Percentiles rank a stretch among this genome's conserved stretches.
phyloP scores from a whole-genome alignment of 257 asterid species.

The Euphrasia confusa region DNA sequence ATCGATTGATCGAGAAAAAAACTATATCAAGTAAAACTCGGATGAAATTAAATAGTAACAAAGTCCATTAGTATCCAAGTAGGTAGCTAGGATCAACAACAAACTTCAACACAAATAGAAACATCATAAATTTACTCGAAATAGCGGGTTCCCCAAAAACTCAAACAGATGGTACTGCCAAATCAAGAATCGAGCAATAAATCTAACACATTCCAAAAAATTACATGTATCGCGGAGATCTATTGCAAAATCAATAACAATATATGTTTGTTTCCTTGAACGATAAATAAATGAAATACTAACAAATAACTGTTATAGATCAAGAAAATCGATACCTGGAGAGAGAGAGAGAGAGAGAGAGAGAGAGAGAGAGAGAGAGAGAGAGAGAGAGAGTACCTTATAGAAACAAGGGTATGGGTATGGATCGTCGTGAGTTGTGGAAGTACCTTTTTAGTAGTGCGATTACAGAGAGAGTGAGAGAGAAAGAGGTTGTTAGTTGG shows the following conservation, averaged over 20 bases:
- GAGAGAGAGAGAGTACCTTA: not conserved
- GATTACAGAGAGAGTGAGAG: not conserved
- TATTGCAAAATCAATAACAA: not conserved
- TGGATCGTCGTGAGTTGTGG: not conserved
- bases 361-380: not conserved
- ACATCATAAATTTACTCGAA: not conserved
- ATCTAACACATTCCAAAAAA: not conserved
- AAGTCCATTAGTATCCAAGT: not conserved
- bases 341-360: slow-evolving; percentile 3
- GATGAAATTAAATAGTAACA: not conserved
- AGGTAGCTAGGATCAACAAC: not conserved
- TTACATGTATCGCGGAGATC: not conserved
- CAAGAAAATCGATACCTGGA: slow-evolving; percentile 25
- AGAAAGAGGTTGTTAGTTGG: not conserved
- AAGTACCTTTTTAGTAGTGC: not conserved
- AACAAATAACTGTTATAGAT: slow-evolving; percentile 14
- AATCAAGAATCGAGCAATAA: not conserved
- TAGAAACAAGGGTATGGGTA: not conserved
- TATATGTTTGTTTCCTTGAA: not conserved
- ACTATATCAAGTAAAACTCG: not conserved
- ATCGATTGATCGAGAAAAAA: not conserved
- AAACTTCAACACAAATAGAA: slow-evolving; percentile 10
- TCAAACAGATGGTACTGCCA: not conserved
- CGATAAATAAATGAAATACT: slow-evolving; percentile 1
- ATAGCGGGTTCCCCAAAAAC: not conserved